These are phyloP conservation scores for Sergeia podlipaevii DNA, from an alignment of 208 protist genomes.

Conservation along the genomic window DNA sequence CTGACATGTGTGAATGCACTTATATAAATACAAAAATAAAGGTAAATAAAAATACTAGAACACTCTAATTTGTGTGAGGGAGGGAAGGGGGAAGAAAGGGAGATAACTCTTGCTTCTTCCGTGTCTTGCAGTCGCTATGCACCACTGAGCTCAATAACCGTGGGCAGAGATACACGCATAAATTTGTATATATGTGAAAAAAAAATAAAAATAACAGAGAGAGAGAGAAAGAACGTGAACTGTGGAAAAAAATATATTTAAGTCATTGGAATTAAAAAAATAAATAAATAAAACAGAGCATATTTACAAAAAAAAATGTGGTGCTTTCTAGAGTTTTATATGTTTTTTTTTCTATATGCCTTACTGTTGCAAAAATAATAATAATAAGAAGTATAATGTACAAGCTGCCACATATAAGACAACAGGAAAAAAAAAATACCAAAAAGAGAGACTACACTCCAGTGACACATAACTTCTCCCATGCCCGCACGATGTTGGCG, in stretches of 20 bases:
- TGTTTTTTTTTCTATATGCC: no score
- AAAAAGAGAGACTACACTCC: background rate
- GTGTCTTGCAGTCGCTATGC: no score
- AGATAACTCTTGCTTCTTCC: no score
- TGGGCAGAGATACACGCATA: background rate
- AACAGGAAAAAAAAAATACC: slow-evolving; percentile 2
- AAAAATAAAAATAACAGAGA: background rate
- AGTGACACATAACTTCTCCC: slow-evolving; percentile 8
- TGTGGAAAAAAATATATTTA: background rate
- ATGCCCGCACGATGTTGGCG: slow-evolving; percentile 32
- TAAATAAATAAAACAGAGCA: background rate
- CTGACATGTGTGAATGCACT: no score
- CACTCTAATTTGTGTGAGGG: no score
- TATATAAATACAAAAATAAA: no score
- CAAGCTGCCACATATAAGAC: no score
- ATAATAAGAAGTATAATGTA: no score
- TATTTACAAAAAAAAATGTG: background rate
- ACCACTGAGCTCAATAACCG: background rate
- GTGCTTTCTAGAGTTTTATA: no score
- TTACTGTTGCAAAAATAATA: no score
- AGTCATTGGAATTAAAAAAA: background rate
- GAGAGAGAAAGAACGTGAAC: slow-evolving; percentile 6
- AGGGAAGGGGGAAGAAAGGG: background rate
- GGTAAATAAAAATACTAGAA: no score
- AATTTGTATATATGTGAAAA: background rate